Evolutionary conservation across 768 basidiomycete genomes (phyloP), one percentile per base, ranked within the genome.

Genomic region (Mycena alexandri): DNA sequence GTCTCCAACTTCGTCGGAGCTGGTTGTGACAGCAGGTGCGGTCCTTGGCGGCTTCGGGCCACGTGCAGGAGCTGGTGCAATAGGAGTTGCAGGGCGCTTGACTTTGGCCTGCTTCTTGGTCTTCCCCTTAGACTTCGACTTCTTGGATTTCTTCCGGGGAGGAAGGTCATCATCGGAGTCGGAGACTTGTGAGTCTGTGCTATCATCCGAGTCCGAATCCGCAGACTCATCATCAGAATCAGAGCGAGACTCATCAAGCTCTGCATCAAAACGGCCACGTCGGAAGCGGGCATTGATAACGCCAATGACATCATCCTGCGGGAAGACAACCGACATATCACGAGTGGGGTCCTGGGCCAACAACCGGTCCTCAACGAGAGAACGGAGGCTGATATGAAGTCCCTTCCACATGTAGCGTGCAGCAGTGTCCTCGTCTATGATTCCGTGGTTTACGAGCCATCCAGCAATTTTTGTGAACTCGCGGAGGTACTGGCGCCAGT

Each of bases 321-420:
- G 17, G 41, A 62, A 62, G 13, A 29, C 22, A 12, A 21, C 5
- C 10, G 51, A 42, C 61, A 62, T 62, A 17, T 62, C 61, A 2
- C 61, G 51, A 2, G 22, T 62, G 17, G 61, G 61, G 22, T 62
- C 13, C 29, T 52, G 13, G 24, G 62, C 43, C 13, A 63, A n/a
- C 1, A 65, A 25, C 3, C 55, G 55, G 5, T 65, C 25, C 36
- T 65, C 63, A 2, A 65, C 19, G 7, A 65, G 3, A 7, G 4
- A 21, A 5, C 41, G 38, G 17, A 50, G 52, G 2, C 13, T 2
- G 2, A 47, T 21, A n/a, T 19, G 36, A 13, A 63, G n/a, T 29
- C 63, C 63, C 7, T 51, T 17, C 63, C 63, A 65, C 2, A 65
- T 34, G 12, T 65, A 44, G 19, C 63, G 54, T 4, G 19, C 48